These are phyloP conservation scores for Wickerhamomyces xylosicus DNA, from an alignment of 805 yeast genomes.

Conservation along the genomic window DNA sequence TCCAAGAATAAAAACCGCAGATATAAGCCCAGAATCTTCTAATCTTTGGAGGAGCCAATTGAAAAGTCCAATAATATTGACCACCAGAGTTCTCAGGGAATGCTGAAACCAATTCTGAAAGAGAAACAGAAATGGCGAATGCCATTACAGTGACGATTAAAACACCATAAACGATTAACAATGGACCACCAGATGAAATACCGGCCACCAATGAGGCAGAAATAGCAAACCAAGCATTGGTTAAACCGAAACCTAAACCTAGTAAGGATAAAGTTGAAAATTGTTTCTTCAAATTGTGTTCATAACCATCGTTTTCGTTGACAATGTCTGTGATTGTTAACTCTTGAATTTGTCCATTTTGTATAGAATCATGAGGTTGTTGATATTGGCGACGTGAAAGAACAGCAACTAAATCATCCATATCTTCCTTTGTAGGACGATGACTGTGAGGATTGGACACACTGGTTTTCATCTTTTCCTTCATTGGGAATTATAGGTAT, in stretches of 20 bases:
- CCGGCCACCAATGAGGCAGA: conserved; percentile 46
- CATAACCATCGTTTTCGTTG: conserved; percentile 6
- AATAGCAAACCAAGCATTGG: conserved; percentile 52
- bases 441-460: too few relatives aligned
- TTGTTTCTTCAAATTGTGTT: conserved; percentile 14
- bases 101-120: conserved; percentile 43
- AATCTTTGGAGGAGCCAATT: conserved; percentile 34
- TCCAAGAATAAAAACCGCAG: conserved; percentile 56
- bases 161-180: conserved; percentile 46
- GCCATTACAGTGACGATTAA: conserved; percentile 40
- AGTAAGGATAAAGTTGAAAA: conserved; percentile 34
- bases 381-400: too few relatives aligned
- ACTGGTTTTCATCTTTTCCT: too few relatives aligned
- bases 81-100: conserved; percentile 48
- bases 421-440: too few relatives aligned
- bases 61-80: conserved; percentile 48
- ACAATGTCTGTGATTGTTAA: too few relatives aligned
- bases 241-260: conserved; percentile 49
- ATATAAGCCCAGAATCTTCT: conserved; percentile 33
- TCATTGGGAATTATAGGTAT: too few relatives aligned
- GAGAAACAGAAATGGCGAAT: conserved; percentile 34
- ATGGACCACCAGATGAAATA: conserved; percentile 48
- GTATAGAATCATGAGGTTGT: too few relatives aligned
- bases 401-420: too few relatives aligned
- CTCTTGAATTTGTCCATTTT: too few relatives aligned